phyloP scores from a whole-genome alignment of 2,329 filamentous ascomycete species.

The Exophiala phaeomuriformis region DNA sequence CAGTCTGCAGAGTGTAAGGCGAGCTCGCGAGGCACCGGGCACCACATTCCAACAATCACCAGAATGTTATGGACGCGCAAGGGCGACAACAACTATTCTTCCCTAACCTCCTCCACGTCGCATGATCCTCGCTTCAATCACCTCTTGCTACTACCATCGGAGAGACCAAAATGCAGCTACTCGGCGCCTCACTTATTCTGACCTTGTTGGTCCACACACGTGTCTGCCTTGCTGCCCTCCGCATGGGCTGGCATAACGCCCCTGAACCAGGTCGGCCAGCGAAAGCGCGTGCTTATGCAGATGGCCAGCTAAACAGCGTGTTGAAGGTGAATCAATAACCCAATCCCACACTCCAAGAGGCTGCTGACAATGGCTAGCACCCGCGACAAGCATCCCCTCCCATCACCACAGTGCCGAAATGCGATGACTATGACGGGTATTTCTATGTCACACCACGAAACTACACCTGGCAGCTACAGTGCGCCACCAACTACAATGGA shows the following conservation, averaged over 20 bases:
- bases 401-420: constrained; percentile 11
- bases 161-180: constrained; percentile 2
- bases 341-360: neutral
- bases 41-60: constrained; percentile 16
- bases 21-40: neutral
- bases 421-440: constrained; percentile 18
- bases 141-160: neutral
- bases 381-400: constrained; percentile 9
- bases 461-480: constrained; percentile 22
- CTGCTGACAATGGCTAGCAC: constrained; percentile 3
- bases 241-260: neutral
- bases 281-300: neutral
- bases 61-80: constrained; percentile 15
- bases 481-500: constrained; percentile 16
- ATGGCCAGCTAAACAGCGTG: neutral
- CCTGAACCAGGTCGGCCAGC: neutral
- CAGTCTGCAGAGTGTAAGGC: neutral
- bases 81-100: constrained; percentile 6
- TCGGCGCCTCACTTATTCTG: neutral
- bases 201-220: neutral
- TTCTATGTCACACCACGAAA: constrained; percentile 17
- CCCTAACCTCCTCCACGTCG: neutral
- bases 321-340: neutral
- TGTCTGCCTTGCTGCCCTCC: neutral
- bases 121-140: neutral